Percentiles rank a stretch among this genome's conserved stretches.
Conservation (phyloP, 352 stramenopile genomes). For the Phytophthora megakarya region DNA sequence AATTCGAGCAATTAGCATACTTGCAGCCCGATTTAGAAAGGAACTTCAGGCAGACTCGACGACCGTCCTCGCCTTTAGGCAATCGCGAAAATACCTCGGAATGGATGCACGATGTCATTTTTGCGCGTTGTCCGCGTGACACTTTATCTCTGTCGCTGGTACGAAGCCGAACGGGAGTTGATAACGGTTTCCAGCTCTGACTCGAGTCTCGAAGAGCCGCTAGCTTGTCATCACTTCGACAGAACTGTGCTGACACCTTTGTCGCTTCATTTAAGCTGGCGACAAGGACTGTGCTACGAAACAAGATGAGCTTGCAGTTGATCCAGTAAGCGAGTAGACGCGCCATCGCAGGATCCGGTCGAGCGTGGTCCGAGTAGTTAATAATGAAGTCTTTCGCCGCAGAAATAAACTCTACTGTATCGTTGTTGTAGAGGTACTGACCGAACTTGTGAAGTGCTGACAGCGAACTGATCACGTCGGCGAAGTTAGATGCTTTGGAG, state of each 20-base stretch:
- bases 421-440: slow-evolving; percentile 18
- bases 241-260: slow-evolving; percentile 10
- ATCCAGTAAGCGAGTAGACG: slow-evolving; percentile 15
- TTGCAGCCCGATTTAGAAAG: neutral
- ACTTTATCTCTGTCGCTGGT: neutral
- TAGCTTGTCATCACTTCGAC: slow-evolving; percentile 14
- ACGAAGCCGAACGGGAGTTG: neutral
- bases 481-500: neutral
- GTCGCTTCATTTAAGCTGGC: neutral
- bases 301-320: slow-evolving; percentile 17
- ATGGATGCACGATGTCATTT: neutral
- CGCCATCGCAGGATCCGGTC: neutral
- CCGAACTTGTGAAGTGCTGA: slow-evolving; percentile 7
- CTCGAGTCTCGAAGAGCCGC: slow-evolving; percentile 2
- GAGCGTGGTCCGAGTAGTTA: slow-evolving; percentile 3
- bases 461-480: slow-evolving; percentile 8
- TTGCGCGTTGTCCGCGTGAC: neutral
- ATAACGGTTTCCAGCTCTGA: neutral
- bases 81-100: neutral
- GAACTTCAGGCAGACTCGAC: slow-evolving; percentile 13
- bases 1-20: slow-evolving; percentile 6
- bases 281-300: slow-evolving; percentile 2
- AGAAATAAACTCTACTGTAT: slow-evolving; percentile 6
- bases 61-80: neutral
- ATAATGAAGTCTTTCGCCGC: slow-evolving; percentile 13